Percentiles rank a stretch among this genome's conserved stretches.
phyloP scores from a whole-genome alignment of 345 rosid genomes.

The Eucalyptus marginata region DNA sequence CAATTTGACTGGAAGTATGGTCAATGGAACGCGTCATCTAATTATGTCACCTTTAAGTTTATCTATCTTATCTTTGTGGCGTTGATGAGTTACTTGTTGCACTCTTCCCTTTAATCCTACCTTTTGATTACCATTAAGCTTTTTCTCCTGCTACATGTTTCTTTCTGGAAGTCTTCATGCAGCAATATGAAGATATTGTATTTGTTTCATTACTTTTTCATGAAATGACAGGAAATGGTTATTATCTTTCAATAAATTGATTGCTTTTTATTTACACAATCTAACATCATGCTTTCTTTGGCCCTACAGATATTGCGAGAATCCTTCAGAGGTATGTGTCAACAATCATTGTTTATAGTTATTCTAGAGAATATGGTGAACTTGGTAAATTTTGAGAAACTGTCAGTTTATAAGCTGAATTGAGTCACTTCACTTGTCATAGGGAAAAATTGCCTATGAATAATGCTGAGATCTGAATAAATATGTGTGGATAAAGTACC shows the following conservation, averaged over 20 bases:
- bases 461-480: not conserved
- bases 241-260: not conserved
- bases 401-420: not conserved
- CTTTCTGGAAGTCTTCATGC: not conserved
- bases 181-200: not conserved
- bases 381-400: not conserved
- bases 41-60: not conserved
- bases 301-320: conserved; percentile 62
- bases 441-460: not conserved
- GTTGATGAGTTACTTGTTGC: not conserved
- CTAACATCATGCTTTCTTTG: not conserved
- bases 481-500: not conserved
- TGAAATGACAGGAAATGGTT: not conserved
- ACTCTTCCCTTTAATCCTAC: not conserved
- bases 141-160: not conserved
- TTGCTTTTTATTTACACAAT: not conserved
- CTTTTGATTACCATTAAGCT: not conserved
- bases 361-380: not conserved
- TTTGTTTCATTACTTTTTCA: not conserved
- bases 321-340: conserved; percentile 58
- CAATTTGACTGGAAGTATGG: not conserved
- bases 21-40: not conserved
- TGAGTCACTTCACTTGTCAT: not conserved
- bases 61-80: not conserved
- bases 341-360: not conserved